Evolutionary conservation across 306 rosid species (phyloP), one percentile per base, ranked within the genome.

Genomic region (cucumber (Cucumis sativus)): DNA sequence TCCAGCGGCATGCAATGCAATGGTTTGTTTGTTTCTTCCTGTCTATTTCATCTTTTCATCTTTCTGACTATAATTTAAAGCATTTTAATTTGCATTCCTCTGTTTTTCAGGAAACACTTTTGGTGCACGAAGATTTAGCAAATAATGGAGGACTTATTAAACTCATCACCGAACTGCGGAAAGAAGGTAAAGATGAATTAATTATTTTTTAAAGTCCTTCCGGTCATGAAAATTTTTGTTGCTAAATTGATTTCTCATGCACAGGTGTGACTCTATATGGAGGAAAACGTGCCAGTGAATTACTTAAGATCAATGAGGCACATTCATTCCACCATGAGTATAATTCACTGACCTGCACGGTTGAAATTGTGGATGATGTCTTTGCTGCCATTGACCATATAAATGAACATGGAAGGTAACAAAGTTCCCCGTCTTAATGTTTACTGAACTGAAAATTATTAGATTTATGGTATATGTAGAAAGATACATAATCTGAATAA

Each of bases 321-420:
- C 63, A 73, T 65, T 82, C 87, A 10, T 85, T 90, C 68, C 93
- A 90, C 84, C 88, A 84, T 6, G 98, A 94, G 82, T 92, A 90
- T 74, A 88, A 93, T 77, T 85, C 91, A 73, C 62, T 89, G 83
- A 87, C 96, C 69, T 94, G 96, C 88, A 84, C 96, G 23, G 76
- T 94, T 65, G 97, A 94, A 85, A 84, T 94, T 58, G 97, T 92
- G 45, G 97, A 89, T 21, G 96, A 94, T 65, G 89, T 94, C 30
- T 79, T 56, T 66, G 84, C 88, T 76, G 98, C 98, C 75, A 87
- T 90, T 83, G 84, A 89, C 63, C 98, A 90, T 86, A 92, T 94
- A 76, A 82, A 85, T 77, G 75, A 79, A 76, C 81, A 89, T 82
- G 98, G 95, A 87, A 92, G 97, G 98, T 82, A 28, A 43, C 56